phyloP scores from a whole-genome alignment of 2,329 filamentous ascomycete species.

The Neonectria neomacrospora region DNA sequence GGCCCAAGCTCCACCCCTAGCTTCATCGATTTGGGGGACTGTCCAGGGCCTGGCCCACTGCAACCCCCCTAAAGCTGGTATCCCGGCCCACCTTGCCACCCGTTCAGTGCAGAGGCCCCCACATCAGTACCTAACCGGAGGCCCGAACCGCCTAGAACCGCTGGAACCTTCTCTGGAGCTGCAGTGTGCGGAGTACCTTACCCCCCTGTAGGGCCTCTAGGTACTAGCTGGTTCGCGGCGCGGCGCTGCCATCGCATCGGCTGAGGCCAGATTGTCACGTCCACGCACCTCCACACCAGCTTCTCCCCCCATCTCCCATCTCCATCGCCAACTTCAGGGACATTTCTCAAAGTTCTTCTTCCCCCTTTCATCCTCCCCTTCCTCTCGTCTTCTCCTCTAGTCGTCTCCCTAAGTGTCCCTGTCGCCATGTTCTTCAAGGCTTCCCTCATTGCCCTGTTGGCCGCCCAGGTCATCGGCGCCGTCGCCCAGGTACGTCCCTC shows the following conservation, averaged over 20 bases:
- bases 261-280: conserved; percentile 46
- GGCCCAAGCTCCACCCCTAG: conserved; percentile 29
- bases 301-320: conserved; percentile 37
- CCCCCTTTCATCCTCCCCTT: conserved; percentile 22
- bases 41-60: conserved; percentile 22
- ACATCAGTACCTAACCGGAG: not conserved
- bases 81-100: not conserved
- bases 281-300: conserved; percentile 26
- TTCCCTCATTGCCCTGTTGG: conserved; percentile 76
- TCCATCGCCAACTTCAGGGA: conserved; percentile 25
- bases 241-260: conserved; percentile 20
- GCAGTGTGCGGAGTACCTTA: not conserved
- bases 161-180: conserved; percentile 21
- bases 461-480: conserved; percentile 73
- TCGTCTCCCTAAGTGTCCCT: conserved; percentile 15
- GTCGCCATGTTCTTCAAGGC: conserved; percentile 77
- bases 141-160: conserved; percentile 14
- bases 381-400: conserved; percentile 17
- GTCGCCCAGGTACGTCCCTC: conserved; percentile 68
- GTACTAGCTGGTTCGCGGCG: conserved; percentile 26
- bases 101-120: conserved; percentile 11
- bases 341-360: conserved; percentile 22
- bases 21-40: conserved; percentile 7
- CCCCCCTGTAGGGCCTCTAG: conserved; percentile 22
- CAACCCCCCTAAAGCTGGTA: conserved; percentile 17